Base-by-base conservation (phyloP, 129 eudicot species). In the Artemisia argyi region DNA sequence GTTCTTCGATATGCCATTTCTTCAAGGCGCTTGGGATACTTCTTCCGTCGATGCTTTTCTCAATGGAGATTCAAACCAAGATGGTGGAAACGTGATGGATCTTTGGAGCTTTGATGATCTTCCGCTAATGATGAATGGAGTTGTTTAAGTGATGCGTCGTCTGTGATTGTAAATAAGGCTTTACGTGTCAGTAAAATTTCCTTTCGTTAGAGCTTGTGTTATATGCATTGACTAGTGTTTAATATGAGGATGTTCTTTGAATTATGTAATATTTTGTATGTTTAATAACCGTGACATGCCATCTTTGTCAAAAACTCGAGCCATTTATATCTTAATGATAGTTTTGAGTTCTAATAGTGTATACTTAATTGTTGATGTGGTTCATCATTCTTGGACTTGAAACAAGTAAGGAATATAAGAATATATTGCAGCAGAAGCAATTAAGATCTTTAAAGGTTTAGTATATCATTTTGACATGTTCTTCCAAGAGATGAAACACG, bases 81-180 rank as follows among this genome's bases (percentile, higher is more conserved):
- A 89, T 32, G 80, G 51, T 61, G 88, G 74, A 54, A 78, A 73
- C 47, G 69, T 78, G 26, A 69, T 93, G 88, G 83, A 90, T 79
- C 89, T 93, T 58, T 93, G 98, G 98, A 72, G 82, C 77, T 93
- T 93, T 20, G 97, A 85, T 44, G 95, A 89, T 53, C 69, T 86
- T 65, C 76, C 84, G 24, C 66, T 71, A 35, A 72, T 79, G 84
- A 54, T 73, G 72, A 86, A 79, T 17, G 90, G 89, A 71, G 82
- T 20, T 50, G 83, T 67, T 84, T 87, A 73, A 85, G 66, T 78
- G 63, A 32, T 42, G 32, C 8, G 51, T 60, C 17, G 5, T 69
- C 52, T 59, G 6, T 66, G 79, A 63, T 68, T 89, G 96, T 92
- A 85, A 81, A 88, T 84, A 89, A 86, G 84, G 82, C 74, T 68